phyloP scores from a whole-genome alignment of 1,284 basidiomycete species.

The Cryptococcus floricola region DNA sequence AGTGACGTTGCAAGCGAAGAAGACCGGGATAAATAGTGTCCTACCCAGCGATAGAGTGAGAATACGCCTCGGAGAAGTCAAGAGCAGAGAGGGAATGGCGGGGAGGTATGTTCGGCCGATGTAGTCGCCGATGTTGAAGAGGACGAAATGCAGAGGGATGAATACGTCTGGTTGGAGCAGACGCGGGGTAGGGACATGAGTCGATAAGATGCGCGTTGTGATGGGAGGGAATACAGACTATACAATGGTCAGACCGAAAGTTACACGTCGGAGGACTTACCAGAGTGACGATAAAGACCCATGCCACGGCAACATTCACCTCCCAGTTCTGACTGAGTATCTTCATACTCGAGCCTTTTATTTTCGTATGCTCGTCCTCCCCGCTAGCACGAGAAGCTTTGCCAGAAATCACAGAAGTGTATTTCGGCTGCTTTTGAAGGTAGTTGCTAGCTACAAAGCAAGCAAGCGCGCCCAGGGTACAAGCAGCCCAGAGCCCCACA shows the following conservation, averaged over 20 bases:
- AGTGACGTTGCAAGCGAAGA: conserved; percentile 70
- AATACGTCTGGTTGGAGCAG: conserved; percentile 45
- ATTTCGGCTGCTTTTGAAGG: conserved; percentile 29
- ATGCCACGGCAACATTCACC: conserved; percentile 69
- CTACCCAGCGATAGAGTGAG: conserved; percentile 63
- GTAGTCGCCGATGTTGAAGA: conserved; percentile 65
- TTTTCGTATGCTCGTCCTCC: conserved; percentile 2
- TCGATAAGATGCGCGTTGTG: conserved; percentile 68
- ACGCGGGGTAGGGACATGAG: conserved; percentile 52
- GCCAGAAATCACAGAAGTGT: conserved; percentile 13
- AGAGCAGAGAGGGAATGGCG: conserved; percentile 60
- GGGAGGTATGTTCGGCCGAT: conserved; percentile 66
- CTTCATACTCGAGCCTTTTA: conserved; percentile 13
- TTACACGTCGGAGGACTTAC: conserved; percentile 52
- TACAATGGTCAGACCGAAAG: not conserved
- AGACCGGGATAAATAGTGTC: conserved; percentile 71
- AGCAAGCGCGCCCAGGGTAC: conserved; percentile 21
- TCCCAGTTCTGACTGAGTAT: conserved; percentile 58
- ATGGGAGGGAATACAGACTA: conserved; percentile 82
- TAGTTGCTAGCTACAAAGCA: conserved; percentile 31
- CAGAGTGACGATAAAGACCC: conserved; percentile 72
- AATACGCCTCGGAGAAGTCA: conserved; percentile 65
- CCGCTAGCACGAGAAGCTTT: not conserved
- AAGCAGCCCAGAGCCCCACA: conserved; percentile 42
- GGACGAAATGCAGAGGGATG: conserved; percentile 48